A percentile compares a stretch with the other conserved stretches of the same genome.
phyloP scores from a whole-genome alignment of 164 flowering plant genomes.

The Berberis thunbergii region DNA sequence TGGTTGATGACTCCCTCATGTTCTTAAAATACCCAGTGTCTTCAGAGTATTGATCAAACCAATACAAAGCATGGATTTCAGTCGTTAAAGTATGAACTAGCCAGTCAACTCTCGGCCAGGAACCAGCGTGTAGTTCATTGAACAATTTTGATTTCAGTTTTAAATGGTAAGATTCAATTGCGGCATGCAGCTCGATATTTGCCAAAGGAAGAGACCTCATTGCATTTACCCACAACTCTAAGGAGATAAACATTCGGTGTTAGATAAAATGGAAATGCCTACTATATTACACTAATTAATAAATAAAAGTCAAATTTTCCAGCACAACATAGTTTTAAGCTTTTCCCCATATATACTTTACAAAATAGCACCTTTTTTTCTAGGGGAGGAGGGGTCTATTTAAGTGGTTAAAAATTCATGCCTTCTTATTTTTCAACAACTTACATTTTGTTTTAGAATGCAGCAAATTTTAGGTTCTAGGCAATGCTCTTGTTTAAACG shows the following conservation, averaged over 20 bases:
- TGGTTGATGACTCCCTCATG: slow-evolving; percentile 6
- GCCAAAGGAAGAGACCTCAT: slow-evolving; percentile 35
- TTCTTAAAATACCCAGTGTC: slow-evolving; percentile 37
- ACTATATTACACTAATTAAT: background rate
- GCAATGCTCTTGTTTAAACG: no score
- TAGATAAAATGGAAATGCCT: background rate
- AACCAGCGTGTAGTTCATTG: slow-evolving; percentile 13
- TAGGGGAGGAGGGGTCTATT: no score
- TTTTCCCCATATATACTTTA: no score
- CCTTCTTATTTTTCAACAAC: no score
- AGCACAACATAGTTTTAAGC: no score
- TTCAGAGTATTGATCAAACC: slow-evolving; percentile 34
- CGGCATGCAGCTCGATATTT: slow-evolving; percentile 34
- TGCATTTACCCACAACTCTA: slow-evolving; percentile 36
- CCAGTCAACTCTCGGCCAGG: slow-evolving; percentile 40
- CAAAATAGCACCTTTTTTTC: no score
- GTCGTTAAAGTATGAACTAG: slow-evolving; percentile 36
- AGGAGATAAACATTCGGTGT: background rate
- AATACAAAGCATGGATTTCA: slow-evolving; percentile 37
- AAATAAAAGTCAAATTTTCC: no score
- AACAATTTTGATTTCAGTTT: slow-evolving; percentile 37
- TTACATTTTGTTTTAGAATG: no score
- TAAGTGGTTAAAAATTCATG: no score
- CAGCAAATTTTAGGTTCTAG: no score
- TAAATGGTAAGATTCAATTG: slow-evolving; percentile 44